Evolutionary conservation across 1,139 yeast genomes (phyloP), one percentile per base, ranked within the genome.

Genomic region (Yamadazyma membranifaciens): DNA sequence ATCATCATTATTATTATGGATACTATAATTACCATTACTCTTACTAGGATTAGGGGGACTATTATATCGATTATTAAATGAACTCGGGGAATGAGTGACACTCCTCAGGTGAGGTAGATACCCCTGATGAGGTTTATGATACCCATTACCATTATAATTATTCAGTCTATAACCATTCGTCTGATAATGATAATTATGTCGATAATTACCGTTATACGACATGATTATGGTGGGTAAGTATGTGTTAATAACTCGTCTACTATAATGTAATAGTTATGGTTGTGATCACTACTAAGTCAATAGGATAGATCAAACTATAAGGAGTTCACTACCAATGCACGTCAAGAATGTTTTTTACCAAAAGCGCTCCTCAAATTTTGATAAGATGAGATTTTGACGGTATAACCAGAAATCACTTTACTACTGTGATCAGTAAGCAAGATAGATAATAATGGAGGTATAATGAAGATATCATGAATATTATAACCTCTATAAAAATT

Each of bases 201-300:
- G 37, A 34, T 34, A 27, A n/a, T 27, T 27, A 3, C 35, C 27
- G 22, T 34, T 26, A 16, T 34, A 34, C 12, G 37, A 34, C 37
- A 34, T 34, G 9, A 14, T 9, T n/a, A 29, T 10, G 9, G 17
- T 15, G 6, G 32, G 6, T 29, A 10, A 9, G 5, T 20, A 7
- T 20, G 7, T 20, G 5, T 20, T 7, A 20, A 5, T 20, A 6
- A 20, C 24, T 20, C 7, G 7, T 20, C 24, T 20, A 7, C 5
- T 20, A 20, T 20, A 20, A 6, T 20, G 5, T 7, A 6, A 20
- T 7, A 20, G 24, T 6, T 20, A 20, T 20, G 5, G 7, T 20
- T 20, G 7, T 5, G 7, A 20, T 20, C 24, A 20, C 5, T 20
- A 20, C 7, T 20, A 20, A 7, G 7, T 20, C 7, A 20, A 20